phyloP scores from a whole-genome alignment of 2,329 filamentous ascomycete species.

The Biscogniauxia marginata region DNA sequence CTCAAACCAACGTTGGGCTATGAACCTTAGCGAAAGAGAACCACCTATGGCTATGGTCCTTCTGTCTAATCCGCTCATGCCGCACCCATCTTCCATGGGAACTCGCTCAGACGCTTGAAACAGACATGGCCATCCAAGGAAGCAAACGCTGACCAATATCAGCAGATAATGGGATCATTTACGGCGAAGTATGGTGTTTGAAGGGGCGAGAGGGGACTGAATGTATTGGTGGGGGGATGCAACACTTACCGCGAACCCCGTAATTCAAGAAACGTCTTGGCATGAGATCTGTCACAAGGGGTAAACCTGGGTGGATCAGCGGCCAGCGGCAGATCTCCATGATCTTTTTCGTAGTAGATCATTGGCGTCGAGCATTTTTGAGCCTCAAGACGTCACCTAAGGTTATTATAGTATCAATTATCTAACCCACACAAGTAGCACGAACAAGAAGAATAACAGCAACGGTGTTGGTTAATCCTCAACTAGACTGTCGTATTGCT shows the following conservation, averaged over 20 bases:
- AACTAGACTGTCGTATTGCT: background rate
- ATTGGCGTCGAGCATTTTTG: constrained; percentile 3
- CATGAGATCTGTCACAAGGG: constrained; percentile 24
- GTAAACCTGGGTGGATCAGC: constrained; percentile 13
- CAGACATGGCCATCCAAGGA: constrained; percentile 4
- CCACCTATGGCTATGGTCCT: background rate
- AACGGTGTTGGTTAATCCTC: background rate
- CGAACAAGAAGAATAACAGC: background rate
- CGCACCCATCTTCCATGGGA: background rate
- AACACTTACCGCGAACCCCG: constrained; percentile 14
- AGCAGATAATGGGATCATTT: constrained; percentile 17
- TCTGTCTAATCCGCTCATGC: background rate
- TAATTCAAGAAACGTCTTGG: constrained; percentile 23
- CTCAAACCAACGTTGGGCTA: background rate
- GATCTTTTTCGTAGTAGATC: background rate
- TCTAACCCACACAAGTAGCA: background rate
- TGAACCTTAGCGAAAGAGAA: background rate
- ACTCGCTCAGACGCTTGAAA: constrained; percentile 12
- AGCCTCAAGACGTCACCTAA: constrained; percentile 4
- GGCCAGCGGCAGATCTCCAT: background rate
- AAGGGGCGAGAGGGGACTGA: background rate
- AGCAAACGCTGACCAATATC: constrained; percentile 14
- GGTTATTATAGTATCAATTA: background rate
- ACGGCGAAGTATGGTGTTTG: background rate
- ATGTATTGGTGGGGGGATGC: background rate